Evolutionary conservation across 2,329 filamentous ascomycete genomes (phyloP), one percentile per base, ranked within the genome.

Genomic region (Aspergillus awamori): DNA sequence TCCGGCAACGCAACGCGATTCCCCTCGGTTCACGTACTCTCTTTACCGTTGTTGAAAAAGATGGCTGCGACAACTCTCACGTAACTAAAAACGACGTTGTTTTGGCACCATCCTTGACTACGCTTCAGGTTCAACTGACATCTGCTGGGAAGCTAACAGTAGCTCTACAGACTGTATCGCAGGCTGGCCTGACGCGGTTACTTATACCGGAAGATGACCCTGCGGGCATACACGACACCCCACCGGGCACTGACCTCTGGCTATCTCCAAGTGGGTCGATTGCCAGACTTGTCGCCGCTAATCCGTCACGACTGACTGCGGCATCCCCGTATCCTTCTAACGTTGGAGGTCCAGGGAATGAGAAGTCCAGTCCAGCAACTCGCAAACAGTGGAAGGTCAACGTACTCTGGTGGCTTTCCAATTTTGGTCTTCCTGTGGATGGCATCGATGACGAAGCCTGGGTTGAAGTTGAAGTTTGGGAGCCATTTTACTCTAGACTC

Each of bases 381-480:
- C 67, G 62, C 62, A 66, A 59, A 56, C 68, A 73, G 57, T 79
- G 77, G 77, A 78, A 78, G 60, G 43, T 55, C 8, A 71, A 69
- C 57, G 76, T 77, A 48, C 53, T 72, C 8, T 70, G 75, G 22
- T 79, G 77, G 76, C 62, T 80, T 53, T 58, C 57, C 10, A 76
- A 73, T 61, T 73, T 77, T 67, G 76, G 77, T 2, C 64, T 80
- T 26, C 58, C 67, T 15, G 59, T 74, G 11, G 69, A 69, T 13
- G 66, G 69, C 11, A 55, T 70, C 24, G 70, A 76, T 11, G 70
- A 74, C 47, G 73, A 76, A 53, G 58, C 63, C 13, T 80, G 77
- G 77, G 71, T 79, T 51, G 76, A 79, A 65, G 71, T 80, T 41
- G 77, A 80, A 64, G 72, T 78, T 17, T 74, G 73, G 68, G 75